Percentiles rank a stretch among this genome's conserved stretches.
Conservation (phyloP, 805 yeast genomes). For the Priceomyces carsonii region DNA sequence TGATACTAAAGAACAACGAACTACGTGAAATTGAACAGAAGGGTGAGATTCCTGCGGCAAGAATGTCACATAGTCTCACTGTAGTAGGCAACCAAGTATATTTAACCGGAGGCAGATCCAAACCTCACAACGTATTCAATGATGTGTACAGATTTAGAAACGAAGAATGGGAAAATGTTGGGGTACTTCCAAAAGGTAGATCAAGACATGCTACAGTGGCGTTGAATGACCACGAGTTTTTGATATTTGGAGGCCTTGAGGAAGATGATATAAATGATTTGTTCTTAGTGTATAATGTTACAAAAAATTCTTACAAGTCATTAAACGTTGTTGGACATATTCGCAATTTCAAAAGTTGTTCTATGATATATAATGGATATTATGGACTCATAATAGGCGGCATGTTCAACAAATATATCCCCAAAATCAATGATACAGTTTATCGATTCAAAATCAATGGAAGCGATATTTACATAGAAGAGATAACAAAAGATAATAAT, state of each 20-base stretch:
- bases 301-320: conserved; percentile 11
- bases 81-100: conserved; percentile 28
- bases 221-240: conserved; percentile 23
- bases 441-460: conserved; percentile 31
- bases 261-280: conserved; percentile 6
- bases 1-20: conserved; percentile 18
- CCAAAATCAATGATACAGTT: conserved; percentile 31
- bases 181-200: conserved; percentile 45
- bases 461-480: conserved; percentile 15
- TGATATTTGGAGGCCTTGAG: conserved; percentile 54
- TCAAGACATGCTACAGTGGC: conserved; percentile 51
- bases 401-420: conserved; percentile 22
- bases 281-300: conserved; percentile 21
- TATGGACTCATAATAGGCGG: conserved; percentile 56
- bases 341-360: conserved; percentile 33
- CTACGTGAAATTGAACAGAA: background rate
- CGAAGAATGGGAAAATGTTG: conserved; percentile 40
- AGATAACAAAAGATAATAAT: conserved; percentile 22
- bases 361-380: conserved; percentile 29
- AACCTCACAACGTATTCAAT: conserved; percentile 50
- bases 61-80: conserved; percentile 62
- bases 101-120: conserved; percentile 66
- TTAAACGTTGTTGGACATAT: conserved; percentile 18
- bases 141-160: conserved; percentile 28
- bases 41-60: conserved; percentile 43